Evolutionary conservation across 345 rosid genomes (phyloP).

Genomic region (Hypericum androsaemum): DNA sequence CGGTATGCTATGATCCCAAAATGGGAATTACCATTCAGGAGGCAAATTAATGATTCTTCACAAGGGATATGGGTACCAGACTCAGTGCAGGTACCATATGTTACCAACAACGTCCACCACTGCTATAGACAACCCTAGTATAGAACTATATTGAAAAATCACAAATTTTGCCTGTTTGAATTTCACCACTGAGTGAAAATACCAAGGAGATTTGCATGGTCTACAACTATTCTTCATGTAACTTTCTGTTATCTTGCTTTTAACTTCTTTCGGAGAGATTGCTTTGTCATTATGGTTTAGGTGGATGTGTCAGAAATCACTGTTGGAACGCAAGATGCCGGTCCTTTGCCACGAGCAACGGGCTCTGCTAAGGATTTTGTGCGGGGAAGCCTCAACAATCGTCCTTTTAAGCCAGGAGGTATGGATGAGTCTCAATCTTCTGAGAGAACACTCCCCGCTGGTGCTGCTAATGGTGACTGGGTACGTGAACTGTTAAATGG

Average conservation of each 20-base stretch:
- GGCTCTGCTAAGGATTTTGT: slow-evolving; percentile 71
- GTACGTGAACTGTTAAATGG: slow-evolving; percentile 60
- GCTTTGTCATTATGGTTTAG: slow-evolving; percentile 43
- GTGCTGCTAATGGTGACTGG: slow-evolving; percentile 76
- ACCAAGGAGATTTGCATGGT: neutral
- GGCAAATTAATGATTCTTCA: slow-evolving; percentile 28
- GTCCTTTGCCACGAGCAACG: slow-evolving; percentile 46
- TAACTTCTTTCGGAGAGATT: slow-evolving; percentile 20
- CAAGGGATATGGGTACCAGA: slow-evolving; percentile 46
- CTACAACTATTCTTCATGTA: neutral
- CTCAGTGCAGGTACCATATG: slow-evolving; percentile 40
- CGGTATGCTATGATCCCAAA: slow-evolving; percentile 61
- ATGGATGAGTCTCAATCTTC: slow-evolving; percentile 56
- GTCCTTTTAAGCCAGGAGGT: slow-evolving; percentile 96
- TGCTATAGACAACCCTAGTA: too few species aligned
- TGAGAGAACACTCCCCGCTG: slow-evolving; percentile 60
- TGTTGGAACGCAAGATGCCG: slow-evolving; percentile 54
- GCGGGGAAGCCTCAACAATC: slow-evolving; percentile 81
- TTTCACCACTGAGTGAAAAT: neutral
- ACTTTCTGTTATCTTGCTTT: slow-evolving; percentile 14
- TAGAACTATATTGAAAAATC: too few species aligned
- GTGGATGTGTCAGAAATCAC: slow-evolving; percentile 71
- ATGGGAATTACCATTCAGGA: slow-evolving; percentile 85
- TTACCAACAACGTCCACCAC: too few species aligned
- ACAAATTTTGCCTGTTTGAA: too few species aligned